Conservation (phyloP, 1,284 basidiomycete genomes). For the Fistulina hepatica region DNA sequence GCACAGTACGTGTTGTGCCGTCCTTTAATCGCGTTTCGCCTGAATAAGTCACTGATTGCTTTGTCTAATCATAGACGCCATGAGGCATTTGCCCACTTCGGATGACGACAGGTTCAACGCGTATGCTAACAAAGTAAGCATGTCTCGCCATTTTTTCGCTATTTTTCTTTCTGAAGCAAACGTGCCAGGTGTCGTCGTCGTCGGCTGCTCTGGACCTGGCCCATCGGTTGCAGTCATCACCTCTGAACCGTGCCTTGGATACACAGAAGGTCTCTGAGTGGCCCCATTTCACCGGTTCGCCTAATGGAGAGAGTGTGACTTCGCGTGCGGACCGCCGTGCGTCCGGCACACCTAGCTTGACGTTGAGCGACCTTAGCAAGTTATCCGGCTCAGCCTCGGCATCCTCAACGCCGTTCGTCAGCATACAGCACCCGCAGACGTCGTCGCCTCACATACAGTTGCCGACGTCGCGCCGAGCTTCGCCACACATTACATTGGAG, state of each 20-base stretch:
- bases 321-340: constrained; percentile 51
- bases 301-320: constrained; percentile 43
- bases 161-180: constrained; percentile 9
- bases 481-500: constrained; percentile 40
- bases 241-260: constrained; percentile 49
- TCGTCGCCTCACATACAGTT: constrained; percentile 29
- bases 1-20: constrained; percentile 54
- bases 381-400: constrained; percentile 39
- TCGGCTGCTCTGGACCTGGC: constrained; percentile 91
- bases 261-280: constrained; percentile 82
- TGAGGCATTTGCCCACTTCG: constrained; percentile 83
- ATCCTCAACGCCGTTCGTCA: constrained; percentile 50
- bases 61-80: constrained; percentile 53
- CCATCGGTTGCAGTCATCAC: constrained; percentile 73
- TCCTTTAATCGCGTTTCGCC: constrained; percentile 8
- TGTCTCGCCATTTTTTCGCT: constrained; percentile 6
- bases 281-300: constrained; percentile 72
- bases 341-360: constrained; percentile 62
- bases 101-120: constrained; percentile 79
- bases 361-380: constrained; percentile 43
- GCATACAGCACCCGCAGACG: constrained; percentile 48
- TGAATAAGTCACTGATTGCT: constrained; percentile 8
- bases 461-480: constrained; percentile 55
- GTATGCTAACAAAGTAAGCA: constrained; percentile 56
- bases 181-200: constrained; percentile 64